These are phyloP conservation scores for Boletus insuetus DNA, from an alignment of 768 basidiomycete genomes.

Conservation along the genomic window DNA sequence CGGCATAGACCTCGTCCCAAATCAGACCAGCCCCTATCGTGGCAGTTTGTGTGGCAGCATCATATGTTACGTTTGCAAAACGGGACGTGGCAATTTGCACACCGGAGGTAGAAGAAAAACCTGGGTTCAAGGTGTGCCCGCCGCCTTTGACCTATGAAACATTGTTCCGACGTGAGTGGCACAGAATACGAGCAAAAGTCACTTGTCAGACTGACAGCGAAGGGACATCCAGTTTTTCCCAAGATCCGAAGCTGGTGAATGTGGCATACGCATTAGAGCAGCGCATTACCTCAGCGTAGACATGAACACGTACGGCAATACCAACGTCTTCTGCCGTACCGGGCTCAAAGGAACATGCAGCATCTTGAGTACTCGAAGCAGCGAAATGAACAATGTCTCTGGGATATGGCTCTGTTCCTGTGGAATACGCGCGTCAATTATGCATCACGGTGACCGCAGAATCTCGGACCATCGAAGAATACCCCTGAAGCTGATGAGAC, in stretches of 20 bases:
- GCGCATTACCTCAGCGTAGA: neutral
- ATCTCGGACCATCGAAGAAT: conserved; percentile 20
- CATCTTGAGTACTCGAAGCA: conserved; percentile 41
- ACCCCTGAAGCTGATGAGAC: conserved; percentile 21
- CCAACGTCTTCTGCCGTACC: conserved; percentile 53
- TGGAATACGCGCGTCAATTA: conserved; percentile 8
- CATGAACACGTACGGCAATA: conserved; percentile 37
- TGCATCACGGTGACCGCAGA: neutral
- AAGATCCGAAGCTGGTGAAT: conserved; percentile 45
- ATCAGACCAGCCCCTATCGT: conserved; percentile 42
- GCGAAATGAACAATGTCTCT: conserved; percentile 50
- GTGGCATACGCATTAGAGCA: neutral
- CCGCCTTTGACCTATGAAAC: conserved; percentile 55
- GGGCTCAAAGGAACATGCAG: conserved; percentile 58
- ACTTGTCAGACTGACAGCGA: conserved; percentile 42
- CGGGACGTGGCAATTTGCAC: conserved; percentile 56
- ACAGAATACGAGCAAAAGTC: neutral
- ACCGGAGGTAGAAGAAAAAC: conserved; percentile 59
- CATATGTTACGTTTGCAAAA: conserved; percentile 46
- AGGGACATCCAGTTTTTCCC: conserved; percentile 43
- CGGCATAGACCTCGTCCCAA: conserved; percentile 67
- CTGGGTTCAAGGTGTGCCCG: conserved; percentile 53
- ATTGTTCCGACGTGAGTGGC: neutral
- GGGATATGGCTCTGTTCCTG: conserved; percentile 32
- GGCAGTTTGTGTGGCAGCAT: conserved; percentile 38